These are phyloP conservation scores for Elasticomyces elasticus DNA, from an alignment of 495 filamentous ascomycete genomes.

Conservation along the genomic window DNA sequence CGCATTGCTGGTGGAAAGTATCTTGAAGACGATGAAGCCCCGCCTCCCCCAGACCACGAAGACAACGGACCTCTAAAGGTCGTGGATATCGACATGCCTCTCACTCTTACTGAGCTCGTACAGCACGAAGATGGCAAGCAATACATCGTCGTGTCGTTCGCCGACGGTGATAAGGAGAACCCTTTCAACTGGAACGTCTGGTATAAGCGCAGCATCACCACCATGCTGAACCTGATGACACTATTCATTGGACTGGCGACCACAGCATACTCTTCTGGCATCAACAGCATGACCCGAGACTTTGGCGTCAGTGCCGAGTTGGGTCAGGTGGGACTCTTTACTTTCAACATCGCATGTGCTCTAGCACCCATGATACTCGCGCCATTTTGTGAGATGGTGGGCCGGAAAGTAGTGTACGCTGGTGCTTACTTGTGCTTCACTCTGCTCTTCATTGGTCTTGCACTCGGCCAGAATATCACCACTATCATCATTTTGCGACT, in stretches of 20 bases:
- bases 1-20: slow-evolving; percentile 35
- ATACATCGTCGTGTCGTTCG: slow-evolving; percentile 35
- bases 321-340: slow-evolving; percentile 37
- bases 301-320: slow-evolving; percentile 31
- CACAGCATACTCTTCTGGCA: slow-evolving; percentile 40
- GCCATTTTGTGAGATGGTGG: slow-evolving; percentile 39
- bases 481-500: slow-evolving; percentile 17
- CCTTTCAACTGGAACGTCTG: slow-evolving; percentile 39
- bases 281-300: slow-evolving; percentile 33
- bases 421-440: slow-evolving; percentile 35
- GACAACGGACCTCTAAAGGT: slow-evolving; percentile 28
- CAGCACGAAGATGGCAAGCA: slow-evolving; percentile 29
- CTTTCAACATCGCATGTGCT: slow-evolving; percentile 29
- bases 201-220: slow-evolving; percentile 36
- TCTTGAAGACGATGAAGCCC: slow-evolving; percentile 20
- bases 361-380: slow-evolving; percentile 38
- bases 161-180: slow-evolving; percentile 34
- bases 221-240: slow-evolving; percentile 39
- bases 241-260: slow-evolving; percentile 42
- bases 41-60: slow-evolving; percentile 10
- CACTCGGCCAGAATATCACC: slow-evolving; percentile 31
- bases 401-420: slow-evolving; percentile 35
- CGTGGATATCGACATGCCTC: slow-evolving; percentile 37
- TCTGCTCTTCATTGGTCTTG: slow-evolving; percentile 37
- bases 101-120: slow-evolving; percentile 29